These are phyloP conservation scores for Dendrothele bispora DNA, from an alignment of 768 basidiomycete species.

Conservation along the genomic window DNA sequence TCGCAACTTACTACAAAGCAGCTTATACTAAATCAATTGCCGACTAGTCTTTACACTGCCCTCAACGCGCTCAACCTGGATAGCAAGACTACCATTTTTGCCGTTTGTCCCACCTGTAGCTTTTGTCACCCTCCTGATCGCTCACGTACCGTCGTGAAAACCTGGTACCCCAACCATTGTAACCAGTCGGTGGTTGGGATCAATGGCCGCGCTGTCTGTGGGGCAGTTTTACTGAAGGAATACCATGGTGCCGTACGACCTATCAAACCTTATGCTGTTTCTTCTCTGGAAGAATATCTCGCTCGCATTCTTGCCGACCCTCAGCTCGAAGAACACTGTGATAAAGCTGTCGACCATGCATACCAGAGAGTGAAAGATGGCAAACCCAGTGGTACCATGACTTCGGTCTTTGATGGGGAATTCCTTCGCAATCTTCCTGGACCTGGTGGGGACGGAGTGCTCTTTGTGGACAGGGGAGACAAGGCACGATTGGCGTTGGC, in stretches of 20 bases:
- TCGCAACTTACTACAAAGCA: not conserved
- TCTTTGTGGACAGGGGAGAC: not conserved
- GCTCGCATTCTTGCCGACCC: constrained; percentile 7
- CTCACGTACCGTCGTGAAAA: constrained; percentile 1
- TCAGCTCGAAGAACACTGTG: constrained; percentile 1
- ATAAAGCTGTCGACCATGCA: constrained; percentile 10
- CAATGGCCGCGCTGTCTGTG: not conserved
- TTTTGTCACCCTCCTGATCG: constrained; percentile 11
- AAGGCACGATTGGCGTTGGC: constrained; percentile 13
- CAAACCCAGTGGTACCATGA: not conserved
- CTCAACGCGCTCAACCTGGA: constrained; percentile 13
- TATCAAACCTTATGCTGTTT: constrained; percentile 9
- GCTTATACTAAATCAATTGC: constrained; percentile 14
- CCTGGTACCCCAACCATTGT: constrained; percentile 4
- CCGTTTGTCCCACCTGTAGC: constrained; percentile 15
- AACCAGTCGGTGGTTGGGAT: not conserved
- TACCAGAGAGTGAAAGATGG: not conserved
- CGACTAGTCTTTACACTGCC: constrained; percentile 11
- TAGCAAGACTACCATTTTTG: constrained; percentile 10
- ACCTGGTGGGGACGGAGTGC: not conserved
- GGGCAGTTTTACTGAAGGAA: not conserved
- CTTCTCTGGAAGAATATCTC: constrained; percentile 10
- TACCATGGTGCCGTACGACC: too few species aligned
- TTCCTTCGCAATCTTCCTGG: not conserved
- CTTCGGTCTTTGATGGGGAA: not conserved